Evolutionary conservation across 2,329 filamentous ascomycete species (phyloP), one percentile per base, ranked within the genome.

Genomic region (Decorospora gaudefroyi): DNA sequence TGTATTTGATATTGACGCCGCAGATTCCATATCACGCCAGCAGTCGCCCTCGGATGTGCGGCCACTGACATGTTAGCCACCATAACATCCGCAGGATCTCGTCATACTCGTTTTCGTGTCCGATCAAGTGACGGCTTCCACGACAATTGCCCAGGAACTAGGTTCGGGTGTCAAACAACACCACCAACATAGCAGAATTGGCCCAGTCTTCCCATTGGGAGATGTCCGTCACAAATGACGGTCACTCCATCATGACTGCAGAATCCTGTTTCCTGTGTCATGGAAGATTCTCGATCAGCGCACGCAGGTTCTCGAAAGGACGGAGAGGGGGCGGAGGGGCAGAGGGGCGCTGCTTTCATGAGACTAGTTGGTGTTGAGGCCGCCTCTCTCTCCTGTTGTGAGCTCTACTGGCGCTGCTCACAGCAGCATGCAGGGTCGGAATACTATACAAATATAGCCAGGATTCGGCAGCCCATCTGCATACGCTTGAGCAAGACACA

Each of bases 41-140:
- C 22, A 31, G 27, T 16, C 34, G 21, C 33, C 26, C 34, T 30
- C n/a, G 29, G 33, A 29, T 32, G 26, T 21, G 26, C 32, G 17
- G 22, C 27, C 19, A 37, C 18, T 23, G 33, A 21, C 41, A 46
- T 42, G 27, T 32, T 18, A 33, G 35, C 28, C 42, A 43, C 36
- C 40, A 47, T 46, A 22, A 32, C 41, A 38, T 46, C 30, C 42
- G 46, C 46, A 46, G 41, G 32, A 55, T 53, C 48, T 59, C 35
- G 50, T 53, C 46, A 53, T 49, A 49, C 49, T 41, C 46, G 13
- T 55, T 28, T 39, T 48, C 42, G 45, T 50, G 32, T 26, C 45
- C 41, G 34, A 48, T 47, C 29, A 26, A 53, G n/a, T 30, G 31
- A 29, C 33, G 25, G 38, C 33, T 37, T 36, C 33, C n/a, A 33